Conservation (phyloP, 768 basidiomycete genomes). For the Boletus subcaerulescens region DNA sequence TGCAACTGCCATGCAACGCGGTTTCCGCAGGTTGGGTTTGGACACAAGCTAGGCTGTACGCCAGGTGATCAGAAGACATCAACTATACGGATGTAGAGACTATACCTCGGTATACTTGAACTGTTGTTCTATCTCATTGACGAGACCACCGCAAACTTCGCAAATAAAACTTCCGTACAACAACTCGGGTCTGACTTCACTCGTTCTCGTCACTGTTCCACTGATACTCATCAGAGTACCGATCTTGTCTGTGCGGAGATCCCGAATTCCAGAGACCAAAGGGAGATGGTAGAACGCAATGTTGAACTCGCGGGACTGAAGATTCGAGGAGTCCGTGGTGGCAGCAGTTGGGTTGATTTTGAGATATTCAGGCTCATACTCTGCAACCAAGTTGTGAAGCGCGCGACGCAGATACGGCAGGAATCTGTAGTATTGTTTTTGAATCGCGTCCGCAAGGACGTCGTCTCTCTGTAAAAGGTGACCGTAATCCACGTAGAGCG, state of each 20-base stretch:
- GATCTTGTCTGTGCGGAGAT: constrained; percentile 89
- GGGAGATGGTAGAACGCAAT: constrained; percentile 96
- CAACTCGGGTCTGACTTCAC: constrained; percentile 94
- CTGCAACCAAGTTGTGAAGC: constrained; percentile 82
- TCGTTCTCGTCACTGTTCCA: constrained; percentile 96
- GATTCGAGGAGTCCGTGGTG: constrained; percentile 79
- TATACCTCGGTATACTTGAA: constrained; percentile 98
- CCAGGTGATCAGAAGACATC: constrained; percentile 9
- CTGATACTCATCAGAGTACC: constrained; percentile 93
- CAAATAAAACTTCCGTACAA: constrained; percentile 93
- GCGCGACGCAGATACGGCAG: constrained; percentile 92
- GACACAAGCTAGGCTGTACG: constrained; percentile 83
- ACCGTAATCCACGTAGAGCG: constrained; percentile 93
- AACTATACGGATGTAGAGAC: neutral
- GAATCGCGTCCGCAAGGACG: constrained; percentile 89
- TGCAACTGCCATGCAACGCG: constrained; percentile 88
- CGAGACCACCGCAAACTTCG: constrained; percentile 79
- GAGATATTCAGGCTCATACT: constrained; percentile 90
- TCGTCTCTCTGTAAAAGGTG: constrained; percentile 91
- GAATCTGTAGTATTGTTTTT: constrained; percentile 95
- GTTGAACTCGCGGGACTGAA: constrained; percentile 90
- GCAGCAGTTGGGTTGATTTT: constrained; percentile 92
- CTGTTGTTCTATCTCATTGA: constrained; percentile 95
- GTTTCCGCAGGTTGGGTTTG: constrained; percentile 92
- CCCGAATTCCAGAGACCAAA: constrained; percentile 91